Evolutionary conservation across 208 protist genomes (phyloP).

Genomic region (Leishmania gerbilli): DNA sequence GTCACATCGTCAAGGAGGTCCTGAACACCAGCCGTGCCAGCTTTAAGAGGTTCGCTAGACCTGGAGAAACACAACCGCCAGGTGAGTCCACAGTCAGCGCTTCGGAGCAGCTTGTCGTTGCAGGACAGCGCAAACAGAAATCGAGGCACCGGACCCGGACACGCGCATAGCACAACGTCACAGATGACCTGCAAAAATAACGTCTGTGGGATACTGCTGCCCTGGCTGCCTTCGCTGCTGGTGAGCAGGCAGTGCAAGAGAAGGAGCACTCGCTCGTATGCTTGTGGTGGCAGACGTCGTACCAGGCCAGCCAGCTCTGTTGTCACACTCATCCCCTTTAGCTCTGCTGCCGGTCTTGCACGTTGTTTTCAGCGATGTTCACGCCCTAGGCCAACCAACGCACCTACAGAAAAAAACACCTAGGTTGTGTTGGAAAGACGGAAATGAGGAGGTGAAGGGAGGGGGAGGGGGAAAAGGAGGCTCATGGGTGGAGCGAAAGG

Average conservation of each 20-base stretch:
- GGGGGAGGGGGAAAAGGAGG: not conserved
- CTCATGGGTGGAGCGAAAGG: not conserved
- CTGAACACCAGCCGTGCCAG: not conserved
- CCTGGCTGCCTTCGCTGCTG: not conserved
- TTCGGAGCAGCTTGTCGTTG: conserved; percentile 59
- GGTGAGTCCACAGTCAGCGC: conserved; percentile 59
- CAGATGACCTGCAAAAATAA: conserved; percentile 35
- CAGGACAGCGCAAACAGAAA: conserved; percentile 69
- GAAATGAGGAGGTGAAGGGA: not conserved
- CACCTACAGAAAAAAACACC: not conserved
- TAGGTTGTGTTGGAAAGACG: not conserved
- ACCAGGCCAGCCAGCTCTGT: conserved; percentile 40
- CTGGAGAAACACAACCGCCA: conserved; percentile 46
- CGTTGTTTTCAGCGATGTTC: not conserved
- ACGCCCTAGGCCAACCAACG: not conserved
- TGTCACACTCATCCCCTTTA: conserved; percentile 20
- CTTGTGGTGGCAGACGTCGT: conserved; percentile 34
- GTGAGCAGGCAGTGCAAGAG: conserved; percentile 29
- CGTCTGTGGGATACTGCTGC: not conserved
- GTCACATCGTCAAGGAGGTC: conserved; percentile 24
- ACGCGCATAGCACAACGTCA: conserved; percentile 33
- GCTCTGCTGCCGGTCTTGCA: not conserved
- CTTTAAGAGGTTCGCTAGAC: conserved; percentile 6
- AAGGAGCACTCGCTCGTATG: conserved; percentile 33
- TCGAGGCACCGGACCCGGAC: conserved; percentile 34